Conservation (phyloP, 108 stramenopile genomes). For the Nitzschia sp. region DNA sequence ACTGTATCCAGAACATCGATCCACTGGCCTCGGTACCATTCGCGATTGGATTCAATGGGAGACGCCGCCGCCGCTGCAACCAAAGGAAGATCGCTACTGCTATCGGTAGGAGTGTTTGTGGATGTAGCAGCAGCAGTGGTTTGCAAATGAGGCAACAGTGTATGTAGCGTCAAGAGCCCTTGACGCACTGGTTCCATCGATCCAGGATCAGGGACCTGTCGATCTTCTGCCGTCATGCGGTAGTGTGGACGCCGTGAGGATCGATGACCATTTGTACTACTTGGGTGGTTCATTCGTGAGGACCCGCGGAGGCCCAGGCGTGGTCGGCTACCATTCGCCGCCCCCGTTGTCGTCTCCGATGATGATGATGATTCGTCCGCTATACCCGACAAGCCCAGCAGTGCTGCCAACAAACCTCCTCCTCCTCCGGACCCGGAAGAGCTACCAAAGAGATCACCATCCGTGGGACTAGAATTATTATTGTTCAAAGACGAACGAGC, state of each 20-base stretch:
- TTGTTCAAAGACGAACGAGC: too few species aligned
- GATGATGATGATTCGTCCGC: constrained; percentile 6
- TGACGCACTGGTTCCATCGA: constrained; percentile 91
- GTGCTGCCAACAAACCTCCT: constrained; percentile 31
- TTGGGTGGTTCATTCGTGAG: background rate
- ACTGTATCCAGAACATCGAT: constrained; percentile 95
- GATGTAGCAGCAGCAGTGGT: background rate
- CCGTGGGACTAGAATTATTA: background rate
- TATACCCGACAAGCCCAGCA: constrained; percentile 37
- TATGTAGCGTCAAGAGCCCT: constrained; percentile 91
- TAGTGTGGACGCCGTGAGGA: constrained; percentile 43
- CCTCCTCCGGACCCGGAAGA: background rate
- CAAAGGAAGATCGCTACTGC: background rate
- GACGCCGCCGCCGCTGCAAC: too few species aligned
- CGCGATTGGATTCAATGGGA: constrained; percentile 65
- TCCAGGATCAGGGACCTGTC: constrained; percentile 65
- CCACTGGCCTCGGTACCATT: constrained; percentile 95
- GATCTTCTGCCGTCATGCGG: constrained; percentile 65
- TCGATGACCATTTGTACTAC: background rate
- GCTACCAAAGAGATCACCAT: background rate
- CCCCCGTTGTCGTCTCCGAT: background rate
- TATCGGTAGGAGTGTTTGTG: background rate
- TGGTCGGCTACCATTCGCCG: too few species aligned
- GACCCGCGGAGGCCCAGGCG: background rate
- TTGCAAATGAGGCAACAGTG: constrained; percentile 61